Conservation (phyloP, 1,284 basidiomycete species). For the Porodaedalea pini region DNA sequence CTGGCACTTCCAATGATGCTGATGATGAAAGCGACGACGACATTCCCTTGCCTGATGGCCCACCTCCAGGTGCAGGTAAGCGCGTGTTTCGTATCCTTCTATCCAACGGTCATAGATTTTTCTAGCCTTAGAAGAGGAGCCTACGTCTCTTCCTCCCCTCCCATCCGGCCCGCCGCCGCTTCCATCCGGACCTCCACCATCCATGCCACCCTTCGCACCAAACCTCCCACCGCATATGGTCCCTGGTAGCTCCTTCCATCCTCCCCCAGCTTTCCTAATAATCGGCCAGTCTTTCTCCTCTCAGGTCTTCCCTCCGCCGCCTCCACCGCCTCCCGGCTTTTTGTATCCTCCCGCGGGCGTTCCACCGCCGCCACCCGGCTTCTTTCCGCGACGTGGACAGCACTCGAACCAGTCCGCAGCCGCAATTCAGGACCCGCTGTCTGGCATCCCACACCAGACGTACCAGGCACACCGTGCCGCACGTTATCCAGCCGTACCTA, state of each 20-base stretch:
- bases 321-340: slow-evolving; percentile 19
- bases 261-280: slow-evolving; percentile 19
- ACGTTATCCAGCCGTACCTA: slow-evolving; percentile 22
- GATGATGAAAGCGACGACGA: slow-evolving; percentile 5
- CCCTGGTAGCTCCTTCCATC: slow-evolving; percentile 25
- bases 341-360: slow-evolving; percentile 16
- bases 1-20: slow-evolving; percentile 28
- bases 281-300: slow-evolving; percentile 20
- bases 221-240: slow-evolving; percentile 21
- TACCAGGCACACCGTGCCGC: slow-evolving; percentile 18
- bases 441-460: slow-evolving; percentile 22
- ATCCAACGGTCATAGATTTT: neutral
- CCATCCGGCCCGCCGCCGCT: slow-evolving; percentile 31
- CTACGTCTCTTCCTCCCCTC: slow-evolving; percentile 27
- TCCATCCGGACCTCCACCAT: slow-evolving; percentile 20
- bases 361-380: slow-evolving; percentile 35
- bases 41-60: slow-evolving; percentile 7
- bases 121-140: neutral
- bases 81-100: neutral
- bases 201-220: slow-evolving; percentile 20
- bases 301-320: slow-evolving; percentile 23
- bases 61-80: slow-evolving; percentile 20
- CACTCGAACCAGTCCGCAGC: slow-evolving; percentile 20
- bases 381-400: slow-evolving; percentile 20
- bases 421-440: slow-evolving; percentile 24